Evolutionary conservation across 169 alveolate genomes (phyloP).

Genomic region (Sarcocystis neurona): DNA sequence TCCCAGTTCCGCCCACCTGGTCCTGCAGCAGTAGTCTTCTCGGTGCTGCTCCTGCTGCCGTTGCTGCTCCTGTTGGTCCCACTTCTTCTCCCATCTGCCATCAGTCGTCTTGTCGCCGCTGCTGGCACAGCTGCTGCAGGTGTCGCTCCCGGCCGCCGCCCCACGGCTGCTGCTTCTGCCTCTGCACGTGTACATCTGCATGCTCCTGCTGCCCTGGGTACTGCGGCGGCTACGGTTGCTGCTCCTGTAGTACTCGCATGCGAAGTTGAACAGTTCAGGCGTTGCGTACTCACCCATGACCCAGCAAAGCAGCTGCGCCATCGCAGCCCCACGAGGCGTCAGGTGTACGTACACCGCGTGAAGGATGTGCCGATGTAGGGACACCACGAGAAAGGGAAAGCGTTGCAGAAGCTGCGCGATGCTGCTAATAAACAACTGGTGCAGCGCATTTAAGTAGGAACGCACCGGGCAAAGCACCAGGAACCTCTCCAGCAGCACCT

Average conservation of each 20-base stretch:
- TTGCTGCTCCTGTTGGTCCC: too few relatives aligned
- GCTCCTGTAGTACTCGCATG: neutral
- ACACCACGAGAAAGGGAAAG: neutral
- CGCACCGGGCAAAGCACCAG: constrained; percentile 27
- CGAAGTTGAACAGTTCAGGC: neutral
- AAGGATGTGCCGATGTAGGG: neutral
- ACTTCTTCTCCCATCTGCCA: too few relatives aligned
- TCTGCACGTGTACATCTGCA: neutral
- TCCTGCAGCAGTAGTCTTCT: too few relatives aligned
- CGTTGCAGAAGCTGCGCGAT: neutral
- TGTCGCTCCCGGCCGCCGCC: neutral
- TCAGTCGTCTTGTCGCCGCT: too few relatives aligned
- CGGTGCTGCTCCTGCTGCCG: too few relatives aligned
- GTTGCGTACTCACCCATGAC: constrained; percentile 32
- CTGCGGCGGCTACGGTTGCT: too few relatives aligned
- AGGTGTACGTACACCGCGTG: constrained; percentile 27
- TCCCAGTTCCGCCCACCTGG: too few relatives aligned
- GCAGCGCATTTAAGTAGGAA: neutral
- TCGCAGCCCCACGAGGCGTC: constrained; percentile 8
- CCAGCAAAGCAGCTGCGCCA: constrained; percentile 17
- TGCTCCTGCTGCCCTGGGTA: too few relatives aligned
- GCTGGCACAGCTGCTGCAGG: too few relatives aligned
- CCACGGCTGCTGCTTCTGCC: neutral
- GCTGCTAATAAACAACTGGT: neutral
- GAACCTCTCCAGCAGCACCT: constrained; percentile 33